Percentiles rank a stretch among this genome's conserved stretches.
phyloP scores from a whole-genome alignment of 2,329 filamentous ascomycete genomes.

The Penicillium vulpinum region DNA sequence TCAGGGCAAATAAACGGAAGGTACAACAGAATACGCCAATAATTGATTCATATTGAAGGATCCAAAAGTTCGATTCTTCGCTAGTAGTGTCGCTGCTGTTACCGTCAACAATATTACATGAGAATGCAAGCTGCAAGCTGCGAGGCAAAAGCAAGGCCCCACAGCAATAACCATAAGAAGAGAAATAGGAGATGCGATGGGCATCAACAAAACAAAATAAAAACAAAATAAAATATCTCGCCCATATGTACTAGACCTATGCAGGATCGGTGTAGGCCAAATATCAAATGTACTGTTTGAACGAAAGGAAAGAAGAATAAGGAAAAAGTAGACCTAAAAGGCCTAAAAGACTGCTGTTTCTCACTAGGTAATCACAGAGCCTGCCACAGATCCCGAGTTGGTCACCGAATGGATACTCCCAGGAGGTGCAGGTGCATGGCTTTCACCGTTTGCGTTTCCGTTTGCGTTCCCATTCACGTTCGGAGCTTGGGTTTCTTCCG shows the following conservation, averaged over 20 bases:
- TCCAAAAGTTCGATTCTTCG: background rate
- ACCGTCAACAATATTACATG: slow-evolving; percentile 5
- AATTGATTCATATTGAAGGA: background rate
- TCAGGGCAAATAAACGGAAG: background rate
- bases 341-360: background rate
- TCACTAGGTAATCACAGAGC: slow-evolving; percentile 16
- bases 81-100: background rate
- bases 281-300: slow-evolving; percentile 1
- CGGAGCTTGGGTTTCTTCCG: slow-evolving; percentile 12
- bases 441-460: no score
- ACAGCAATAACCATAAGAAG: background rate
- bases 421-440: slow-evolving; percentile 23
- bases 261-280: background rate
- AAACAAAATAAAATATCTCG: background rate
- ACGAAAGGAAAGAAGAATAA: slow-evolving; percentile 6
- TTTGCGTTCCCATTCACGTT: no score
- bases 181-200: background rate
- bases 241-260: slow-evolving; percentile 8
- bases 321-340: background rate
- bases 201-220: background rate
- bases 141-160: background rate
- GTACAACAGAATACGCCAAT: background rate
- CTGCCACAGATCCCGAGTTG: slow-evolving; percentile 31
- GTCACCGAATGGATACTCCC: slow-evolving; percentile 35
- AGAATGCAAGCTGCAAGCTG: background rate